Evolutionary conservation across 495 filamentous ascomycete genomes (phyloP), one percentile per base, ranked within the genome.

Genomic region (Alectoria sarmentosa): DNA sequence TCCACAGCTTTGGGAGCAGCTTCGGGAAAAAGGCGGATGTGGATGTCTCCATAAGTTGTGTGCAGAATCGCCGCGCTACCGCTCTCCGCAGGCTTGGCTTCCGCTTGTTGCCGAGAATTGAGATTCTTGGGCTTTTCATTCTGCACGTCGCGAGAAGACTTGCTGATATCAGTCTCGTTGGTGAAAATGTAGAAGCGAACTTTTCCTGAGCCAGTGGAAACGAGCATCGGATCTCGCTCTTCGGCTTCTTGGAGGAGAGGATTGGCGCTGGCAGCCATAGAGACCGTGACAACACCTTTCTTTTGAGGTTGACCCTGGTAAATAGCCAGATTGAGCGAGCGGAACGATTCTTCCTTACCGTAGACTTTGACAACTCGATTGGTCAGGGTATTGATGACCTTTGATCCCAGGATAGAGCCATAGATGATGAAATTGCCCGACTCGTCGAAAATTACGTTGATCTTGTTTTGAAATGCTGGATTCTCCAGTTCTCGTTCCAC

Each of bases 111-210:
- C 34, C 73, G 70, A 21, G 79, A 60, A 56, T 81, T 75, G 46
- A 81, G 74, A 48, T 79, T 78, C 3, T 77, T 81, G 8, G 93
- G 94, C 68, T 92, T 94, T 77, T 99, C 94, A 75, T 98, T 98
- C 68, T 96, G 91, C 30, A 98, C 79, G 72, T 98, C 94, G 67
- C 94, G 88, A 37, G 87, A 86, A 14, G 89, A 88, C 73, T 94
- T 96, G 64, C 86, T 88, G 64, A 95, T 83, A 7, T 91, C 84
- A 23, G 86, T 83, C 26, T 95, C 90, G 75, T 96, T 96, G 61
- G 90, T 96, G 76, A 96, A 99, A 82, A 97, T 90, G 81, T 98
- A 99, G 79, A 99, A 99, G 59, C 94, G 89, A 39, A 90, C 84
- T 74, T 97, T 99, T 66, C 86, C 89, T 32, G 87, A 86, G 1